Percentiles rank a stretch among this genome's conserved stretches.
phyloP scores from a whole-genome alignment of 2,329 filamentous ascomycete genomes.

The Pezicula radicicola region DNA sequence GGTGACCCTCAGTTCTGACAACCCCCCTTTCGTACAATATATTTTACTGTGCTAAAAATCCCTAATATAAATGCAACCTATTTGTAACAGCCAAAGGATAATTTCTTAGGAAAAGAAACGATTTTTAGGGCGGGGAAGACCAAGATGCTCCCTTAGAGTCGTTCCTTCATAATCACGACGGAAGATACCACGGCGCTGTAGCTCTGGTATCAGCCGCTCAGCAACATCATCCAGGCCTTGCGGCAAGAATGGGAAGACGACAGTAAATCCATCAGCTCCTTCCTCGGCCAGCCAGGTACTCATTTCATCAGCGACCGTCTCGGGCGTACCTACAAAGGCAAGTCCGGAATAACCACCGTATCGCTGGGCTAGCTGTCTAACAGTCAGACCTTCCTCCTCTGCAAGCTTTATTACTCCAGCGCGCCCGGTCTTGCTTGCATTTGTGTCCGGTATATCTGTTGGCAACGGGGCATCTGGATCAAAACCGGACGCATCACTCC shows the following conservation, averaged over 20 bases:
- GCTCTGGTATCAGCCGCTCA: conserved; percentile 43
- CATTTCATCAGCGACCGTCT: conserved; percentile 47
- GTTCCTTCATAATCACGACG: conserved; percentile 48
- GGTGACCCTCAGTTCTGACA: no score
- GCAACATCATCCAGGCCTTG: conserved; percentile 48
- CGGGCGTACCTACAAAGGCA: conserved; percentile 47
- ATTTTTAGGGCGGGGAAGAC: conserved; percentile 41
- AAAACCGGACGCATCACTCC: conserved; percentile 42
- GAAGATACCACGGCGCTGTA: conserved; percentile 49
- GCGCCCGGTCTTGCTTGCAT: conserved; percentile 48
- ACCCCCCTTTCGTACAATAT: no score
- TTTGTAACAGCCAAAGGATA: no score
- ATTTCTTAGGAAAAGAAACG: conserved; percentile 8
- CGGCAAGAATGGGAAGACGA: conserved; percentile 46
- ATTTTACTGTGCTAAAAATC: no score
- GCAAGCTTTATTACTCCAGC: conserved; percentile 43
- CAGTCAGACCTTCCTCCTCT: conserved; percentile 40
- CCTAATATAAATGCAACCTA: no score
- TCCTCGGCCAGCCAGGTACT: conserved; percentile 43
- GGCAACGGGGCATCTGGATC: conserved; percentile 49
- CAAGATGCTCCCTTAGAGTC: conserved; percentile 52
- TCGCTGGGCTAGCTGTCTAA: conserved; percentile 48
- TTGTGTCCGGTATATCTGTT: conserved; percentile 46
- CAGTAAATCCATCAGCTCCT: conserved; percentile 49
- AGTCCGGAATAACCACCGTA: conserved; percentile 47